phyloP scores from a whole-genome alignment of 176 grass and related monocot species.

The Melocanna baccifera region DNA sequence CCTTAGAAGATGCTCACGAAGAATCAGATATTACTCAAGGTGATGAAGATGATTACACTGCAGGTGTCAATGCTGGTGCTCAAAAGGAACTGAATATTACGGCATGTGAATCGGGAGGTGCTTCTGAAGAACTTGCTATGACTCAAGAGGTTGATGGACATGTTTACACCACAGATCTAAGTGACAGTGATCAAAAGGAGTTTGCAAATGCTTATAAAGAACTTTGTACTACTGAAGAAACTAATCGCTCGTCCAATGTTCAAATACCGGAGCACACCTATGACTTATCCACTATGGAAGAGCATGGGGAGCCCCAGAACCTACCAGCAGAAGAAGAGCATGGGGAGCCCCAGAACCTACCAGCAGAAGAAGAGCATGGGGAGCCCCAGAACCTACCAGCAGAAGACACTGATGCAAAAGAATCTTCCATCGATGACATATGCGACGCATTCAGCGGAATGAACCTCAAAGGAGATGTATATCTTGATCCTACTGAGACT shows the following conservation, averaged over 20 bases:
- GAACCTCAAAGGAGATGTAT: conserved; percentile 56
- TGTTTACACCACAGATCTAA: background rate
- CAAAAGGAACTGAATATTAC: background rate
- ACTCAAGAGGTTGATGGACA: background rate
- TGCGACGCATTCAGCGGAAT: conserved; percentile 48
- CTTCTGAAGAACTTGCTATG: conserved; percentile 9
- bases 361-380: conserved; percentile 5
- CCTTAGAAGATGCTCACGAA: conserved; percentile 11
- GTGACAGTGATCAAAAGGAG: background rate
- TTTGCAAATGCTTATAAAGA: conserved; percentile 4
- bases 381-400: background rate
- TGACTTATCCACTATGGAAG: background rate
- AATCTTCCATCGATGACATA: conserved; percentile 50
- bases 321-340: conserved; percentile 6
- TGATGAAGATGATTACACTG: background rate
- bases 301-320: background rate
- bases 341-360: background rate
- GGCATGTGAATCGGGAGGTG: background rate
- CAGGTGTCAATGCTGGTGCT: background rate
- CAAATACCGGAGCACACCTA: background rate
- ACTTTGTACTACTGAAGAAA: background rate
- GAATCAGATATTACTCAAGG: background rate
- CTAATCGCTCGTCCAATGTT: background rate
- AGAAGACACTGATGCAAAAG: conserved; percentile 25
- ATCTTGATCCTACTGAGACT: conserved; percentile 42